phyloP scores from a whole-genome alignment of 257 asterid genomes.

The Solanum sitiens region DNA sequence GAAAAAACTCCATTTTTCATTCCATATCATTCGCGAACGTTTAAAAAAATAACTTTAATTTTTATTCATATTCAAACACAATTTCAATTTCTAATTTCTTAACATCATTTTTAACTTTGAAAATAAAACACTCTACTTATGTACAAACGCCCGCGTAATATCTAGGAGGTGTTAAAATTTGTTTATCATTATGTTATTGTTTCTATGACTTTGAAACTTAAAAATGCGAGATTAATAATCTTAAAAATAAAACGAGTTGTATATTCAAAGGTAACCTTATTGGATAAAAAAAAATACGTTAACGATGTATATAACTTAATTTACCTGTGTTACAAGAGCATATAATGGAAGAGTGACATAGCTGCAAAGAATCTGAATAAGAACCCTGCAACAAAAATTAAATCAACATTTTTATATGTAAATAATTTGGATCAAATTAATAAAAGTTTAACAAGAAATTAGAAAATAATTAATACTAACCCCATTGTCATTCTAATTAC shows the following conservation, averaged over 20 bases:
- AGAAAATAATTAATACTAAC: slow-evolving; percentile 18
- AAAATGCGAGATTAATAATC: background rate
- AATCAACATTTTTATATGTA: background rate
- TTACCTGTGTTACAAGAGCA: slow-evolving; percentile 97
- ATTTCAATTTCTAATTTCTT: background rate
- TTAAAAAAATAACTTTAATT: background rate
- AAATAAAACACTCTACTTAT: background rate
- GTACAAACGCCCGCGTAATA: background rate
- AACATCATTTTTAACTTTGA: background rate
- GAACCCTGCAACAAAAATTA: slow-evolving; percentile 28
- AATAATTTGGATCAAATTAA: background rate
- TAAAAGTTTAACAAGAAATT: background rate
- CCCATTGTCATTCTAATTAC: slow-evolving; percentile 79
- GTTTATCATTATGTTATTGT: background rate
- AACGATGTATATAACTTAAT: background rate
- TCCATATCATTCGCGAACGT: background rate
- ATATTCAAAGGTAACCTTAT: background rate
- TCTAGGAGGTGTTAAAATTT: background rate
- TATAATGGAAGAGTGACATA: slow-evolving; percentile 89
- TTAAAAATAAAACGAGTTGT: background rate
- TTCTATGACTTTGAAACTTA: background rate
- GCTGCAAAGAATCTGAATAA: slow-evolving; percentile 74
- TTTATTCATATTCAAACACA: background rate
- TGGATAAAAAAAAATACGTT: background rate
- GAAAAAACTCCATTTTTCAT: background rate